Conservation (phyloP, 768 basidiomycete genomes). For the Mycena epipterygia region DNA sequence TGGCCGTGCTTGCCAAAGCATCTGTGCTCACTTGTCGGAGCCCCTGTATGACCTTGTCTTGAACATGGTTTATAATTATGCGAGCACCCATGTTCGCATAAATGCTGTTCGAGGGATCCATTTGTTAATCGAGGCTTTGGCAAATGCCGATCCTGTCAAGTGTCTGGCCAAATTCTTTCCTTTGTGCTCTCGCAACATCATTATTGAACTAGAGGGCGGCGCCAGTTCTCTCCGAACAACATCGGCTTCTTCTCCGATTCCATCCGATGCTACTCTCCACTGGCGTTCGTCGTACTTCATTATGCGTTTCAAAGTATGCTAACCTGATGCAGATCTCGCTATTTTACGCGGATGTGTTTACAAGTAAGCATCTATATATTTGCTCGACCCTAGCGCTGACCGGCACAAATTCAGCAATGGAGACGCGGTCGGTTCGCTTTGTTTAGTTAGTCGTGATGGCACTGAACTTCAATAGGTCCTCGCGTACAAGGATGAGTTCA, state of each 20-base stretch:
- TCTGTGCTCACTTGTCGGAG: conserved; percentile 81
- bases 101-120: conserved; percentile 92
- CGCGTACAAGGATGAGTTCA: conserved; percentile 71
- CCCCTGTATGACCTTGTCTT: conserved; percentile 84
- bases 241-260: conserved; percentile 73
- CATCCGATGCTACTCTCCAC: conserved; percentile 88
- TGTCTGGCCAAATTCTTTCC: conserved; percentile 85
- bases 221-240: conserved; percentile 84
- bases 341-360: conserved; percentile 86
- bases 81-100: conserved; percentile 82
- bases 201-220: conserved; percentile 85
- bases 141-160: conserved; percentile 83
- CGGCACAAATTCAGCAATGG: conserved; percentile 61
- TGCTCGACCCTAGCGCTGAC: background rate
- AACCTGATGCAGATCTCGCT: conserved; percentile 67
- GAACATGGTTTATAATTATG: conserved; percentile 88
- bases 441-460: background rate
- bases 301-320: conserved; percentile 20
- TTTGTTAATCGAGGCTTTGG: conserved; percentile 87
- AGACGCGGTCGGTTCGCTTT: conserved; percentile 60
- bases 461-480: conserved; percentile 62
- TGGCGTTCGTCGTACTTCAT: conserved; percentile 71
- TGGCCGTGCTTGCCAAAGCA: conserved; percentile 80
- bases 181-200: conserved; percentile 78
- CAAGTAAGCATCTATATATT: conserved; percentile 63